Conservation (phyloP, 768 basidiomycete genomes). For the Gelatoporia subvermispora region DNA sequence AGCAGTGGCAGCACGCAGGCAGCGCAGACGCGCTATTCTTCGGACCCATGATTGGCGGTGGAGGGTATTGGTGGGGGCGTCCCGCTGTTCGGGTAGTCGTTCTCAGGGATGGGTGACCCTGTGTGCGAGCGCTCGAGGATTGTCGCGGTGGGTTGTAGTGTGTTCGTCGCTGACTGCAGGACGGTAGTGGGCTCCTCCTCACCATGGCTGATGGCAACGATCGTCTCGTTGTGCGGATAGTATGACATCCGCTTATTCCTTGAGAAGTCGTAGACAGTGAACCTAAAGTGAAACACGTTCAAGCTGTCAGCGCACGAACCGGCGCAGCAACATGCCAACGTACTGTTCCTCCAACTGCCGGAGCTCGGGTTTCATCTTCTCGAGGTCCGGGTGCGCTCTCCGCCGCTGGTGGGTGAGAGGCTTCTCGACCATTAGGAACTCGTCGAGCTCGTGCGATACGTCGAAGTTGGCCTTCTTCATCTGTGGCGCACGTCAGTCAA, state of each 20-base stretch:
- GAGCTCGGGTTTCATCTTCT: slow-evolving; percentile 87
- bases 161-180: slow-evolving; percentile 34
- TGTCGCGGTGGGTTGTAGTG: slow-evolving; percentile 38
- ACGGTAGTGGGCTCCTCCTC: slow-evolving; percentile 22
- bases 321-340: slow-evolving; percentile 21
- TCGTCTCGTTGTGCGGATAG: slow-evolving; percentile 79
- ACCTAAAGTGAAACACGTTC: slow-evolving; percentile 41
- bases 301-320: not conserved
- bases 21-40: not conserved
- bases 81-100: slow-evolving; percentile 7
- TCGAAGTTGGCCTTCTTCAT: slow-evolving; percentile 98
- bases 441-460: slow-evolving; percentile 94
- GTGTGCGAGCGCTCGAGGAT: slow-evolving; percentile 38
- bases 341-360: slow-evolving; percentile 92
- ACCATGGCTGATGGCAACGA: slow-evolving; percentile 22
- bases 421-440: slow-evolving; percentile 95
- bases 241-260: slow-evolving; percentile 73
- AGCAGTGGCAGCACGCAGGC: too few relatives aligned
- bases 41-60: slow-evolving; percentile 20
- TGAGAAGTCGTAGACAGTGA: slow-evolving; percentile 84
- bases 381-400: slow-evolving; percentile 81
- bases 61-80: slow-evolving; percentile 24
- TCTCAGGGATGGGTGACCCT: slow-evolving; percentile 30
- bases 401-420: slow-evolving; percentile 94
- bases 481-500: slow-evolving; percentile 34